A percentile compares a stretch with the other conserved stretches of the same genome.
These are phyloP conservation scores for Eucalyptus sp. DNA, from an alignment of 345 rosid genomes.

Conservation along the genomic window DNA sequence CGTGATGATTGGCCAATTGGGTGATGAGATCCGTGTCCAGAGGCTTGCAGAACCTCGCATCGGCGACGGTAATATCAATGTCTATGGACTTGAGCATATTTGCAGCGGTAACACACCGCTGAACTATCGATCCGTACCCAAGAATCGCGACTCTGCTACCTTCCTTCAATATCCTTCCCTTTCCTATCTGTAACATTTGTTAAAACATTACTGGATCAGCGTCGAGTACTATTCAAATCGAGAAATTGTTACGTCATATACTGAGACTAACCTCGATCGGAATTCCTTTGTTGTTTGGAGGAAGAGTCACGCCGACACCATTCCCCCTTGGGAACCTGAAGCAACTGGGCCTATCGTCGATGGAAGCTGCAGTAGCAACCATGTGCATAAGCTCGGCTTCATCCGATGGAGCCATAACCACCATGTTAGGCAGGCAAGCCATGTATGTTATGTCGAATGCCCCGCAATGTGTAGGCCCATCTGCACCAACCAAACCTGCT, in stretches of 20 bases:
- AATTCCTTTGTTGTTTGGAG: slow-evolving; percentile 43
- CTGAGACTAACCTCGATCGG: slow-evolving; percentile 36
- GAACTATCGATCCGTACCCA: slow-evolving; percentile 78
- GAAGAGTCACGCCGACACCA: slow-evolving; percentile 48
- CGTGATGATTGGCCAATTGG: slow-evolving; percentile 55
- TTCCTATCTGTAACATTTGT: slow-evolving; percentile 46
- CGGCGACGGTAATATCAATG: slow-evolving; percentile 55
- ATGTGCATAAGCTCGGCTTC: slow-evolving; percentile 74
- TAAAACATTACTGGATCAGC: not conserved
- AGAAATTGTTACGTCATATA: not conserved
- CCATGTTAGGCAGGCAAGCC: slow-evolving; percentile 85
- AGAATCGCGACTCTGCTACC: slow-evolving; percentile 62
- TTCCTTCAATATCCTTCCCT: slow-evolving; percentile 66
- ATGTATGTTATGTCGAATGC: slow-evolving; percentile 60
- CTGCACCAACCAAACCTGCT: slow-evolving; percentile 75
- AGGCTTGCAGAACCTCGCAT: slow-evolving; percentile 94
- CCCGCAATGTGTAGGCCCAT: slow-evolving; percentile 76
- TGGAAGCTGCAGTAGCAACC: slow-evolving; percentile 72
- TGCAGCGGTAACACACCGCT: slow-evolving; percentile 55
- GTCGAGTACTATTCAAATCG: not conserved
- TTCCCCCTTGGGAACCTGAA: slow-evolving; percentile 79
- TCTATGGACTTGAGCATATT: slow-evolving; percentile 22
- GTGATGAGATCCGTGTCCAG: slow-evolving; percentile 58
- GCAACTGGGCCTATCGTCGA: slow-evolving; percentile 78
- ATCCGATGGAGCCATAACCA: slow-evolving; percentile 77